A percentile compares a stretch with the other conserved stretches of the same genome.
Evolutionary conservation across 169 alveolate species (phyloP).

Genomic region (Babesia sp.): DNA sequence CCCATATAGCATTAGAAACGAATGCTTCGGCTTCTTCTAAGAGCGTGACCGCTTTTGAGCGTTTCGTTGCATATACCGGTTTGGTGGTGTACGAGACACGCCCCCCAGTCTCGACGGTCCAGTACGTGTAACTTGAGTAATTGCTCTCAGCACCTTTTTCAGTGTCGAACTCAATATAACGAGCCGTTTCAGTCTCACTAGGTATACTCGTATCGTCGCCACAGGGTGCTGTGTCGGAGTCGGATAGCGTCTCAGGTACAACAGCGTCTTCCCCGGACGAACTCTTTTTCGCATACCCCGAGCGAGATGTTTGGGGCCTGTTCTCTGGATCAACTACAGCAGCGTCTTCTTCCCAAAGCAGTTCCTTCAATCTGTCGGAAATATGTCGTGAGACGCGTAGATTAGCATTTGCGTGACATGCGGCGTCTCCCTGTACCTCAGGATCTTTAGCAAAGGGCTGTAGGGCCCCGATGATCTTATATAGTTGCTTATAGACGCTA

Average conservation of each 20-base stretch:
- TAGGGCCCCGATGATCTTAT: background rate
- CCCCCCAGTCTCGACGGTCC: conserved; percentile 61
- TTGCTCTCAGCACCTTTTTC: conserved; percentile 19
- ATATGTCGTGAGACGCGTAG: background rate
- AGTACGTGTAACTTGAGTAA: conserved; percentile 46
- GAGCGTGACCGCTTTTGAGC: conserved; percentile 19
- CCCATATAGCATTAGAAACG: conserved; percentile 48
- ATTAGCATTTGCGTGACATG: background rate
- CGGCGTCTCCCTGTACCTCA: background rate
- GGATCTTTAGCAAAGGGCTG: background rate
- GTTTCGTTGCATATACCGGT: conserved; percentile 13
- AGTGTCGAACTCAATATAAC: background rate
- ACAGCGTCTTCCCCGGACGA: background rate
- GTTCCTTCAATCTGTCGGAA: background rate
- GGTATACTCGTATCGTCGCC: background rate
- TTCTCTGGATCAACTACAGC: conserved; percentile 7
- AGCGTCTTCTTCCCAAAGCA: conserved; percentile 58
- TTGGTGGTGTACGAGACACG: conserved; percentile 40
- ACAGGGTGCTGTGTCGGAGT: background rate
- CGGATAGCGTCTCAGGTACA: background rate
- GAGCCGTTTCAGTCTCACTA: background rate
- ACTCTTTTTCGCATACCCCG: background rate
- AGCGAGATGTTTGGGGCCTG: background rate
- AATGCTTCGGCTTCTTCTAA: conserved; percentile 62
- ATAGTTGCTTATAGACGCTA: background rate